These are phyloP conservation scores for Mallotus repandus DNA, from an alignment of 441 rosid genomes.

Conservation along the genomic window DNA sequence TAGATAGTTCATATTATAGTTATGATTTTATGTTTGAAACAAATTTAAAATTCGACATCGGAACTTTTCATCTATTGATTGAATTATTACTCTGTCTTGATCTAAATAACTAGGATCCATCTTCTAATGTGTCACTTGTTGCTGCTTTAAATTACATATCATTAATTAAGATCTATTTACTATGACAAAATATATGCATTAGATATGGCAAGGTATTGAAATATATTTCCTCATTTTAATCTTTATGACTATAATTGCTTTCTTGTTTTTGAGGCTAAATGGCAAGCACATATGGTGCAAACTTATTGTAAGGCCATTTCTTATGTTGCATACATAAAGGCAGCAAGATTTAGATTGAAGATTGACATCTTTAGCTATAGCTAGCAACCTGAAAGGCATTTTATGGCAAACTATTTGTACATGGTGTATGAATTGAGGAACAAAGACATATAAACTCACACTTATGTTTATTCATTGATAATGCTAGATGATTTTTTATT, in stretches of 20 bases:
- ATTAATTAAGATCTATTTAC: background rate
- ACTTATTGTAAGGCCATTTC: too few species aligned
- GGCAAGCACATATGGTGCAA: too few species aligned
- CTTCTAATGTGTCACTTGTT: background rate
- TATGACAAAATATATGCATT: background rate
- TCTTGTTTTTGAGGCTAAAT: too few species aligned
- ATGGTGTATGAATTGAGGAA: background rate
- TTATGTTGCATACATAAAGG: too few species aligned
- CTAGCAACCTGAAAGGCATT: background rate
- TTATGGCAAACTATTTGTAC: background rate
- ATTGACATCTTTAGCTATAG: too few species aligned
- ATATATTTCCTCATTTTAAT: too few species aligned
- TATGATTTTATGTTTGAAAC: background rate
- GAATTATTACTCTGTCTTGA: background rate
- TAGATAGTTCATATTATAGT: background rate
- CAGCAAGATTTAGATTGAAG: too few species aligned
- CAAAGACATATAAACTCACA: background rate
- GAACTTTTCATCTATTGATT: background rate
- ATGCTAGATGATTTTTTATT: background rate
- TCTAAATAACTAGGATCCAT: background rate
- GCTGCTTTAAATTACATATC: background rate
- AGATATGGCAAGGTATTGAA: background rate
- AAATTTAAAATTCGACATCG: background rate
- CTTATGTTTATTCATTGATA: background rate
- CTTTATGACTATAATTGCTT: too few species aligned